A percentile compares a stretch with the other conserved stretches of the same genome.
Conservation (phyloP, 164 flowering plant genomes). For the Vitis amurensis region DNA sequence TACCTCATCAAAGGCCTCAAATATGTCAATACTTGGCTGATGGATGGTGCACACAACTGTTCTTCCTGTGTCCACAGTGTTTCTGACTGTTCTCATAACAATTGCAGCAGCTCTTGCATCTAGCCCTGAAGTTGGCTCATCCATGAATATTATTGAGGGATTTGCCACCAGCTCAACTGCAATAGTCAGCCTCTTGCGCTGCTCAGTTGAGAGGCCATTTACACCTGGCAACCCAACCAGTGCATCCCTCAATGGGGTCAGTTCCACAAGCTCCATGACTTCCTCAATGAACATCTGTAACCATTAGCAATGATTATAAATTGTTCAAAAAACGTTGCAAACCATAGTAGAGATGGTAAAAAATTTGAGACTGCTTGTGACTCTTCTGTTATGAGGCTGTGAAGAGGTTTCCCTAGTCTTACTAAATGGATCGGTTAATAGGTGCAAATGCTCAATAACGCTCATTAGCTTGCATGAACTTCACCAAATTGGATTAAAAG, state of each 20-base stretch:
- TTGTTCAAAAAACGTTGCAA: not conserved
- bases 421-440: too few relatives aligned
- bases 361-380: too few relatives aligned
- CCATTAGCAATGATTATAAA: not conserved
- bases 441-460: too few relatives aligned
- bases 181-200: constrained; percentile 61
- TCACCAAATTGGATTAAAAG: too few relatives aligned
- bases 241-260: constrained; percentile 36
- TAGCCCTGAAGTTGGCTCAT: constrained; percentile 70
- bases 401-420: too few relatives aligned
- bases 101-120: constrained; percentile 77
- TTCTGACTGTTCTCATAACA: constrained; percentile 68
- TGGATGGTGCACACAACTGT: constrained; percentile 70
- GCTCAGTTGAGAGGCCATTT: constrained; percentile 61
- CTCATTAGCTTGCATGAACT: too few relatives aligned
- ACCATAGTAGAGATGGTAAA: too few relatives aligned
- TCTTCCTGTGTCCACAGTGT: constrained; percentile 67
- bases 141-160: constrained; percentile 71
- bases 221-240: constrained; percentile 59
- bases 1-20: constrained; percentile 69
- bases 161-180: constrained; percentile 70
- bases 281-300: constrained; percentile 55
- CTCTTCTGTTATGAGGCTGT: too few relatives aligned
- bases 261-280: constrained; percentile 59
- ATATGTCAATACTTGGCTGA: constrained; percentile 69